A percentile compares a stretch with the other conserved stretches of the same genome.
Evolutionary conservation across 2,329 filamentous ascomycete genomes (phyloP).

Genomic region (Botrytis tulipae): DNA sequence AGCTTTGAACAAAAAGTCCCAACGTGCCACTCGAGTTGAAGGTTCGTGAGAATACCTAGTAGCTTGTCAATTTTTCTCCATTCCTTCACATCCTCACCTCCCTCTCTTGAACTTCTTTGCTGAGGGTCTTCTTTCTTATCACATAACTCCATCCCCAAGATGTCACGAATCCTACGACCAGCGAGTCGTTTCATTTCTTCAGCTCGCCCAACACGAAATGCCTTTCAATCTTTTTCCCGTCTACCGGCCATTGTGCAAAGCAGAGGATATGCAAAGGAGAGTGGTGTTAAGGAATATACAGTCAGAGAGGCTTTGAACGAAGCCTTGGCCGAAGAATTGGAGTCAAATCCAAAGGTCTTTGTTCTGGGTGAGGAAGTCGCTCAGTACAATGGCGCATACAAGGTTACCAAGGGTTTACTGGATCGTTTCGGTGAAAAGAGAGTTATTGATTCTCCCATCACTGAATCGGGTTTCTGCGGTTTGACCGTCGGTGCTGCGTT

Average conservation of each 20-base stretch:
- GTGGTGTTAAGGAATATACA: constrained; percentile 83
- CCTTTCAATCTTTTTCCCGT: constrained; percentile 47
- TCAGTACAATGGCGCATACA: constrained; percentile 99
- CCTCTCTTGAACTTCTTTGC: constrained; percentile 14
- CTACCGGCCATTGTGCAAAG: constrained; percentile 37
- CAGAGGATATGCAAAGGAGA: constrained; percentile 39
- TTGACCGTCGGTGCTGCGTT: constrained; percentile 92
- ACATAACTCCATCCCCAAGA: constrained; percentile 27
- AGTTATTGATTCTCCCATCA: constrained; percentile 98
- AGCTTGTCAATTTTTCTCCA: constrained; percentile 12
- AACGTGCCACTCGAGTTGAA: constrained; percentile 22
- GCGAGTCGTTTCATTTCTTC: constrained; percentile 60
- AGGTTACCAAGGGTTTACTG: constrained; percentile 95
- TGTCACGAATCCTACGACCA: constrained; percentile 60
- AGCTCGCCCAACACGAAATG: constrained; percentile 48
- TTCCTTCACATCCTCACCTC: neutral
- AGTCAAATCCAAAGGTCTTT: constrained; percentile 92
- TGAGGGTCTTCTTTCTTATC: constrained; percentile 5
- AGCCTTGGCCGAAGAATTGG: constrained; percentile 95
- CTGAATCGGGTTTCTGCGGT: constrained; percentile 92
- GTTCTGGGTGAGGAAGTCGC: constrained; percentile 96
- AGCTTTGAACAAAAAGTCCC: constrained; percentile 22
- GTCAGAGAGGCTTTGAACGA: constrained; percentile 97
- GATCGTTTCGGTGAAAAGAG: constrained; percentile 97
- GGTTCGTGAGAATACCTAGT: constrained; percentile 9